Percentiles rank a stretch among this genome's conserved stretches.
Evolutionary conservation across 371 early-diverging fungal genomes (phyloP).

Genomic region (Dichotomocladium elegans): DNA sequence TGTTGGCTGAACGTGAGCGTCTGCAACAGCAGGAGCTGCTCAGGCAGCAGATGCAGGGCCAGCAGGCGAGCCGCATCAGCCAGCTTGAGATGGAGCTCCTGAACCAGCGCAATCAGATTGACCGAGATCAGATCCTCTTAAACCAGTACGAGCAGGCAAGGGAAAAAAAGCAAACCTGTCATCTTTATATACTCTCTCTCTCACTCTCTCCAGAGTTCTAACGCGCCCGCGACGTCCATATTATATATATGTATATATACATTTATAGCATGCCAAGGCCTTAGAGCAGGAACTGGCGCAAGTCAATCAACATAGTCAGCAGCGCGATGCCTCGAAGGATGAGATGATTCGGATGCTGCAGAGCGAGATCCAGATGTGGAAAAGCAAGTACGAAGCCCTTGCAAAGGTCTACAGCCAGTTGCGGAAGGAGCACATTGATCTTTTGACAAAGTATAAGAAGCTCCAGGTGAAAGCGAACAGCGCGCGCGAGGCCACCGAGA

Average conservation of each 20-base stretch:
- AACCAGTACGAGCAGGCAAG: slow-evolving; percentile 73
- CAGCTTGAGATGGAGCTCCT: slow-evolving; percentile 80
- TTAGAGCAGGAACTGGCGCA: slow-evolving; percentile 82
- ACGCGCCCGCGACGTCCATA: too few species aligned
- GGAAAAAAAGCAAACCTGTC: too few species aligned
- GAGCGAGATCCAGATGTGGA: slow-evolving; percentile 82
- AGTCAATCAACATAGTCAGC: slow-evolving; percentile 62
- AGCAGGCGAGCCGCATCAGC: slow-evolving; percentile 71
- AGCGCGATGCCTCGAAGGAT: slow-evolving; percentile 70
- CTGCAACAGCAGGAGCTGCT: slow-evolving; percentile 64
- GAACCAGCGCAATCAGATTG: slow-evolving; percentile 70
- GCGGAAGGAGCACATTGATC: slow-evolving; percentile 93
- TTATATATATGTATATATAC: neutral
- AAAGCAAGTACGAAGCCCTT: slow-evolving; percentile 86
- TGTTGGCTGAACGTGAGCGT: slow-evolving; percentile 64
- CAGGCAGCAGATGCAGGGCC: slow-evolving; percentile 70
- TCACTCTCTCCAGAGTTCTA: too few species aligned
- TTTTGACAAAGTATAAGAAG: slow-evolving; percentile 83
- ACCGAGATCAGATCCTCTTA: slow-evolving; percentile 79
- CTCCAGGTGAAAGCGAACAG: slow-evolving; percentile 78
- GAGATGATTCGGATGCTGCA: slow-evolving; percentile 74
- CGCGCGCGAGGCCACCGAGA: slow-evolving; percentile 71
- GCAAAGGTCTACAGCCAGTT: slow-evolving; percentile 95
- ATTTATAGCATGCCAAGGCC: slow-evolving; percentile 34
- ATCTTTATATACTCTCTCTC: too few species aligned